Base-by-base conservation (phyloP, 768 basidiomycete species). In the Tricholoma saponaceum region DNA sequence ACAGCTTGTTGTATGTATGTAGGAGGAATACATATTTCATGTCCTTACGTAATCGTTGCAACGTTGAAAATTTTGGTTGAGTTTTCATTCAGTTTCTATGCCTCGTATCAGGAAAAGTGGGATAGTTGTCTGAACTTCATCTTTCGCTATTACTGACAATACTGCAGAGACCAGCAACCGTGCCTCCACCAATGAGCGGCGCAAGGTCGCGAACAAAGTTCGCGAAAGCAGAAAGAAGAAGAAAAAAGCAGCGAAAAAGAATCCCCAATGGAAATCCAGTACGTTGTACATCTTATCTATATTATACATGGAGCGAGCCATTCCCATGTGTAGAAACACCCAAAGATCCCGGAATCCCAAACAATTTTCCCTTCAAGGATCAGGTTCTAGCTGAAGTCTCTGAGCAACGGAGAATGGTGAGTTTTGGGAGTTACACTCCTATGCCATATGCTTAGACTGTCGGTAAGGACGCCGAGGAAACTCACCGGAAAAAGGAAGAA, bases 341-440 rank as follows among this genome's bases (percentile, higher is more conserved):
- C 66, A 95, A 92, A 70, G 95, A 98, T 70, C 92, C 90, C 28
- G 95, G 95, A 46, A 94, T 97, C 62, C 95, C 95, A 6, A 95
- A 90, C 72, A 86, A 85, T 58, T 94, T 94, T 74, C 94, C 92
- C 4, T 95, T 87, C 80, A 98, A 96, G 73, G 95, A 95, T 66
- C 87, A 93, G 72, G 89, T 98, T 61, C 76, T 98, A 26, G 95
- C 93, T 4, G 95, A 98, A 66, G 81, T 96, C 52, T 87, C 87
- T 46, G 90, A 90, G 64, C 82, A 91, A 67, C 85, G 93, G 60
- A 79, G 90, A 66, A 72, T 79, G 60, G 93, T 94, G 65, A 65
- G 82, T 71, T 16, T 50, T 47, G 58, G 1, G n/a, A 44, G 5
- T 3, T 50, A 26, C 44, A 4, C 44, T 25, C 18, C 0, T 60